phyloP scores from a whole-genome alignment of 441 rosid species.

The Breynia disticha region DNA sequence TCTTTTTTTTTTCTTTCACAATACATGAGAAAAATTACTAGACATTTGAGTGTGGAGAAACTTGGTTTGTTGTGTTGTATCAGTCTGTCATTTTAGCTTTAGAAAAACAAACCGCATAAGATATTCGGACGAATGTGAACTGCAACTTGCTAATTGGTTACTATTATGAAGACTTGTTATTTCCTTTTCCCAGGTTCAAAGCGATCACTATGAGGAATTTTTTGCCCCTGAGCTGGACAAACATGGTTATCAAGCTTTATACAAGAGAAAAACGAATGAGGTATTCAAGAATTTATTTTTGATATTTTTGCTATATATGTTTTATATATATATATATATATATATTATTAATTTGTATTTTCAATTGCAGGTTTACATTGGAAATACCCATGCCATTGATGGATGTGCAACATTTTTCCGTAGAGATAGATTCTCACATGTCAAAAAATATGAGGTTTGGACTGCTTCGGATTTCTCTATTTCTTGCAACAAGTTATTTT shows the following conservation, averaged over 20 bases:
- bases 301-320: not conserved
- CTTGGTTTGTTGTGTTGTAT: not conserved
- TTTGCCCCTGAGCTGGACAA: conserved; percentile 93
- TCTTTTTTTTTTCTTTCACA: not conserved
- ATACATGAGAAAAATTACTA: not conserved
- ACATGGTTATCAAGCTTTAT: conserved; percentile 94
- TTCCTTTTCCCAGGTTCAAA: conserved; percentile 69
- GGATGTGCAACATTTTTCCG: conserved; percentile 99
- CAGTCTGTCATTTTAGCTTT: not conserved
- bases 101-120: not conserved
- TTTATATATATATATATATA: not conserved
- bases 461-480: conserved; percentile 5
- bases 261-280: conserved; percentile 93
- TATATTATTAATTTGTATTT: conserved; percentile 6
- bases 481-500: conserved; percentile 1
- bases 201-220: conserved; percentile 84
- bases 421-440: conserved; percentile 95
- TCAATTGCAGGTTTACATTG: conserved; percentile 65
- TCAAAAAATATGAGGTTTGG: conserved; percentile 97
- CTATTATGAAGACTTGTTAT: not conserved
- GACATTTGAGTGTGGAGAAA: not conserved
- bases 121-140: not conserved
- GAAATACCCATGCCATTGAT: conserved; percentile 55
- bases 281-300: conserved; percentile 27
- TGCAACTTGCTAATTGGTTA: not conserved